Evolutionary conservation across 768 basidiomycete genomes (phyloP), one percentile per base, ranked within the genome.

Genomic region (Exidia glandulosa): DNA sequence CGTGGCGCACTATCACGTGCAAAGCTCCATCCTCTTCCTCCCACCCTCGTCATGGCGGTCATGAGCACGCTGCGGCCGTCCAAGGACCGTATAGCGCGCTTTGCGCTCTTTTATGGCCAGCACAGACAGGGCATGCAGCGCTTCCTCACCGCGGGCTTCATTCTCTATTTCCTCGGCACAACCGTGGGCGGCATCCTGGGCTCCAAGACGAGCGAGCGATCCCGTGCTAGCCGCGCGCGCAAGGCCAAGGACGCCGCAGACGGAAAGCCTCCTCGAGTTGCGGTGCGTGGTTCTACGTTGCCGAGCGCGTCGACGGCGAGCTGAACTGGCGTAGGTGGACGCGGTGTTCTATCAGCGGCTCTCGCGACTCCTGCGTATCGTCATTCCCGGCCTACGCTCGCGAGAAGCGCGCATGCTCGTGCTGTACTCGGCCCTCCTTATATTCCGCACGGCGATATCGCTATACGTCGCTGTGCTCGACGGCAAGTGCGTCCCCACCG

Each of bases 381-480:
- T 94, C 25, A 91, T 97, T 59, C 95, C 94, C 3, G 79, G 86
- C 47, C 71, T 91, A 59, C 82, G 82, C 47, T 91, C 89, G 7
- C 90, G 92, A 64, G 94, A 97, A 71, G 91, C 93, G 0, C 73
- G 89, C 58, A 81, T 98, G 56, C 79, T 99, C 19, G 73, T 85
- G 50, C 87, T 91, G 79, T 94, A 98, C 72, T 90, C 93, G 14
- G 84, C 85, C 67, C 78, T 99, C 60, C 81, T 99, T 58, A 78
- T 98, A 14, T 87, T 90, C 64, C 77, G 95, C 65, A 98, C 95
- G 3, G 86, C 90, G 1, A 86, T 98, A 52, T 94, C 91, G 16
- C 76, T 99, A 19, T 97, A 96, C 68, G 93, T 99, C 55, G 95
- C 95, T 5, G 83, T 88, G 25, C 78, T 98, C 55, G 95, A 98